Evolutionary conservation across 768 basidiomycete genomes (phyloP).

Genomic region (Mycena belliarum): DNA sequence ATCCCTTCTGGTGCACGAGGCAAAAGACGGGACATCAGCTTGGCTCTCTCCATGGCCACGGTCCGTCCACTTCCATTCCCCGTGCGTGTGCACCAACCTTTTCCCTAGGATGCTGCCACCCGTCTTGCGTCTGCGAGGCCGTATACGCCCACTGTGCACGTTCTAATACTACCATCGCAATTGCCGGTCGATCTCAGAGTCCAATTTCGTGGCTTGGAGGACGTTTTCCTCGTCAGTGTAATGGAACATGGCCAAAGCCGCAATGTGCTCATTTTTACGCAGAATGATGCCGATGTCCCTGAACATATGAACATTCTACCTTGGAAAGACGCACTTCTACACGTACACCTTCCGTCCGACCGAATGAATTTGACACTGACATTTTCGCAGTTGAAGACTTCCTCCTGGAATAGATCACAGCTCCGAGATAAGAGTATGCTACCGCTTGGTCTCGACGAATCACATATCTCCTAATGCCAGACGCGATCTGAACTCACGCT

Average conservation of each 20-base stretch:
- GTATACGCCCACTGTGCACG: constrained; percentile 74
- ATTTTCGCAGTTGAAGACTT: constrained; percentile 47
- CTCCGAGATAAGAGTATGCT: constrained; percentile 55
- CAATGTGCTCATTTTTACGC: constrained; percentile 14
- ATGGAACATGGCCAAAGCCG: no score
- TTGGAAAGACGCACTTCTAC: constrained; percentile 52
- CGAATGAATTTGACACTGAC: constrained; percentile 21
- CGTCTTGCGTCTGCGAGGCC: constrained; percentile 57
- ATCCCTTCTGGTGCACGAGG: constrained; percentile 69
- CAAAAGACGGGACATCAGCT: constrained; percentile 56
- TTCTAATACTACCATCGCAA: constrained; percentile 70
- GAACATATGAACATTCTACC: constrained; percentile 81
- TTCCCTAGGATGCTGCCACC: constrained; percentile 52
- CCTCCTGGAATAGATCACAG: constrained; percentile 49
- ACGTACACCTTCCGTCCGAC: constrained; percentile 46
- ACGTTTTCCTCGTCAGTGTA: constrained; percentile 57
- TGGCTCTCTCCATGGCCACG: constrained; percentile 59
- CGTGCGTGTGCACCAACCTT: background rate
- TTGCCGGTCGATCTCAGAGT: constrained; percentile 70
- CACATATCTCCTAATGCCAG: constrained; percentile 13
- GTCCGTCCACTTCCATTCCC: constrained; percentile 26
- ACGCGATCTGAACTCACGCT: no score
- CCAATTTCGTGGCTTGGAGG: constrained; percentile 71
- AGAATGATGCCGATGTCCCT: constrained; percentile 59
- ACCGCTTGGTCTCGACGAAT: constrained; percentile 52